Percentiles rank a stretch among this genome's conserved stretches.
Conservation (phyloP, 2,329 filamentous ascomycete species). For the Stromatinia cepivora region DNA sequence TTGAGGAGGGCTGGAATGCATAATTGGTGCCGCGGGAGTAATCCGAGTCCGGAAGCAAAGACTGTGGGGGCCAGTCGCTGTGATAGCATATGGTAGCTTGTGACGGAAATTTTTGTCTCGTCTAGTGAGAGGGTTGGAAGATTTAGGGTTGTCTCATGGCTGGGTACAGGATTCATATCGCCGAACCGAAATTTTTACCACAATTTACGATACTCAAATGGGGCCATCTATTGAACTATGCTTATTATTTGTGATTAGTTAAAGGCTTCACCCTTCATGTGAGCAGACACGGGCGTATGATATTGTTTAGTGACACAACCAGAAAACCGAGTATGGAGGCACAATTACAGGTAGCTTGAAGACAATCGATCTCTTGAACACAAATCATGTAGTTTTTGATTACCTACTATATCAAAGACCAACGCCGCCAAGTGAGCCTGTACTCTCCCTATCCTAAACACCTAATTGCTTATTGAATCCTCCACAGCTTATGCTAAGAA, state of each 20-base stretch:
- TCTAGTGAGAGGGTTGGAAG: not conserved
- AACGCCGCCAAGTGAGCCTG: not conserved
- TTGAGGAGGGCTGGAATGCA: not conserved
- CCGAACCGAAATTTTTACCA: not conserved
- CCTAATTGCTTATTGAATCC: conserved; percentile 4
- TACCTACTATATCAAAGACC: conserved; percentile 9
- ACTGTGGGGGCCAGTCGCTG: not conserved
- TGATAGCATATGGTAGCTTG: not conserved
- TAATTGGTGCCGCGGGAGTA: not conserved
- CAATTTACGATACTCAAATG: not conserved
- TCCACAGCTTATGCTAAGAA: conserved; percentile 45
- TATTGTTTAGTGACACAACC: not conserved
- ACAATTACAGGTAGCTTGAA: not conserved
- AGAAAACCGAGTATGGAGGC: not conserved
- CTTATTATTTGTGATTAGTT: not conserved
- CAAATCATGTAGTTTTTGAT: conserved; percentile 3
- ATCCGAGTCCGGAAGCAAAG: not conserved
- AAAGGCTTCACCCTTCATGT: not conserved
- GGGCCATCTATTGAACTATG: not conserved
- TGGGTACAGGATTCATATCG: not conserved
- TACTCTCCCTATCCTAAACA: conserved; percentile 19
- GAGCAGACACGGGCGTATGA: not conserved
- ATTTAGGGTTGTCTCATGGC: not conserved
- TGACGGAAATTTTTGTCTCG: not conserved
- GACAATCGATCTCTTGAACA: not conserved